Conservation (phyloP, 2,329 filamentous ascomycete genomes). For the Amphichorda felina region DNA sequence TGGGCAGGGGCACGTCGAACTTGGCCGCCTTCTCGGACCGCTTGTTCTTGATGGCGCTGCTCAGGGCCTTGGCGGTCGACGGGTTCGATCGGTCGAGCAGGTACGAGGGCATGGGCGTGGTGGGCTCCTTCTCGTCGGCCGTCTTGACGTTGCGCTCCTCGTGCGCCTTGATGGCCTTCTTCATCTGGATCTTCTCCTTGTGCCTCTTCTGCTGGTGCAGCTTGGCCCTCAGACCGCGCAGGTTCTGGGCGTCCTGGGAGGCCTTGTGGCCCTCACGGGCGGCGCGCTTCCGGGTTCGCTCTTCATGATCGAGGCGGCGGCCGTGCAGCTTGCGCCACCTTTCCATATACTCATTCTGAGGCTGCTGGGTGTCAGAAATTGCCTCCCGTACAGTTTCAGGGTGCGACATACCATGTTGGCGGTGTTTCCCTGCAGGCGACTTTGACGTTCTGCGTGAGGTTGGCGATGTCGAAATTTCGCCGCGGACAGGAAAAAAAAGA, state of each 20-base stretch:
- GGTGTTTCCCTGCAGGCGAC: constrained; percentile 12
- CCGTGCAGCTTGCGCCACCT: constrained; percentile 46
- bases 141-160: constrained; percentile 96
- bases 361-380: constrained; percentile 29
- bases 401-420: constrained; percentile 18
- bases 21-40: constrained; percentile 86
- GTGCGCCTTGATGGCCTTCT: constrained; percentile 85
- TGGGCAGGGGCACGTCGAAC: constrained; percentile 84
- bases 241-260: constrained; percentile 83
- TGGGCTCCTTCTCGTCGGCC: constrained; percentile 64
- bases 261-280: constrained; percentile 84
- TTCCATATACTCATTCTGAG: constrained; percentile 72
- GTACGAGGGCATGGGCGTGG: constrained; percentile 80
- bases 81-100: constrained; percentile 71
- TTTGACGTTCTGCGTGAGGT: constrained; percentile 2
- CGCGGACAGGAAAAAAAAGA: background rate
- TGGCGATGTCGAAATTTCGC: background rate
- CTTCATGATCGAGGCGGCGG: constrained; percentile 63
- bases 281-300: constrained; percentile 73
- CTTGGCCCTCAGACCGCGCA: constrained; percentile 86
- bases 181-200: constrained; percentile 98
- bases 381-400: too few species aligned
- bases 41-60: constrained; percentile 90
- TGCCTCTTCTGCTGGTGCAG: constrained; percentile 85
- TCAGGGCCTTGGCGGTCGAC: constrained; percentile 55